Base-by-base conservation (phyloP, 2,329 filamentous ascomycete genomes). In the Xylariaceae sp. region DNA sequence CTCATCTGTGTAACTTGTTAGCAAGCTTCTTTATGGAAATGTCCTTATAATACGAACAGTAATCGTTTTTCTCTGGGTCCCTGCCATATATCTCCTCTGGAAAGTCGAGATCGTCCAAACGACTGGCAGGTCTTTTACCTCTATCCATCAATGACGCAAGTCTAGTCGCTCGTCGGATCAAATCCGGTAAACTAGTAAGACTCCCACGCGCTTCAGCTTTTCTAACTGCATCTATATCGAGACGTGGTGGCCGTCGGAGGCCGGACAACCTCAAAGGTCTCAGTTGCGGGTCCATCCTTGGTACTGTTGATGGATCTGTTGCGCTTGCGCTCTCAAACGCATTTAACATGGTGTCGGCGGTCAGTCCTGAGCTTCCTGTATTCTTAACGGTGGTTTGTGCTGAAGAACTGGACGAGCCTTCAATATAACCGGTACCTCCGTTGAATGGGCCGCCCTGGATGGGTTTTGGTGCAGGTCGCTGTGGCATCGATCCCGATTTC, bases 141-240 rank as follows among this genome's bases (percentile, higher is more conserved):
- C 87, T 87, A 67, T 98, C 94, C 56, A 99, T 87, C 74, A 96
- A 92, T 0, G 91, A 86, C 14, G 93, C 94, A 33, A 98, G 78
- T 63, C 86, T 87, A 0, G 94, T 98, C 9, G 95, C 95, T 65
- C 95, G 86, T 68, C 87, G 84, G 65, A 99, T 98, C 58, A 99
- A 78, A 71, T 98, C 95, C 0, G 93, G 90, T 57, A 99, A 78
- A 74, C 93, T 97, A 1, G 95, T 98, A 62, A 96, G 80, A 71
- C 93, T 97, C 3, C 92, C 93, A 68, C 95, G 86, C 1, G 89
- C 85, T 73, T 97, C 92, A 14, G 91, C 90, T 48, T 89, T 87
- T 63, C 87, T 84, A 3, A 96, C 90, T 3, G 90, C 90, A 69
- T 93, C 88, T 21, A 97, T 88, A 69, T 97, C 87, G 3, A 97